phyloP scores from a whole-genome alignment of 139 green algal species.

The Parachlorella kessleri region DNA sequence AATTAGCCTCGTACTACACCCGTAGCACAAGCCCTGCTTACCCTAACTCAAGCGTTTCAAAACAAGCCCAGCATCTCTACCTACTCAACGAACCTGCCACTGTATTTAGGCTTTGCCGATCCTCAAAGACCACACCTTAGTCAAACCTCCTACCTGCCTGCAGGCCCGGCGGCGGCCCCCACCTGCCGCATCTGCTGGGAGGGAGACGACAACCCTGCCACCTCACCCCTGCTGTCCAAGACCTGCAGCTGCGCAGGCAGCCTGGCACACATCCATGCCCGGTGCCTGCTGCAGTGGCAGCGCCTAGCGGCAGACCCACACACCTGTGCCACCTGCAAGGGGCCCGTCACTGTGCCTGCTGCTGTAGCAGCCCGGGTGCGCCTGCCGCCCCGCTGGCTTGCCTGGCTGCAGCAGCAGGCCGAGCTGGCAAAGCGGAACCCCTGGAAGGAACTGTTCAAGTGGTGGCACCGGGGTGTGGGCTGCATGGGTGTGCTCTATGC shows the following conservation, averaged over 20 bases:
- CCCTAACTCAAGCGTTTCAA: not conserved
- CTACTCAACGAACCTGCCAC: not conserved
- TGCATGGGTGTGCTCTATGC: not conserved
- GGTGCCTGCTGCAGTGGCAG: not conserved
- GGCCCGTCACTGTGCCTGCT: not conserved
- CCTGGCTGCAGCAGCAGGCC: not conserved
- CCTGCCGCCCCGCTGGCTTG: not conserved
- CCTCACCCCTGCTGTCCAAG: not conserved
- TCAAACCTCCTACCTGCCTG: not conserved
- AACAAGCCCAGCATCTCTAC: not conserved
- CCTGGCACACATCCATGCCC: not conserved
- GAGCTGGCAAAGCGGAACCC: not conserved
- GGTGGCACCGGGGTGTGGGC: not conserved
- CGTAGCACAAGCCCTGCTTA: not conserved
- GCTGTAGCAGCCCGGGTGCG: not conserved
- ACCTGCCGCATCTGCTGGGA: conserved; percentile 7
- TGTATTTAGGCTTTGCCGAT: not conserved
- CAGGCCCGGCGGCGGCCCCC: not conserved
- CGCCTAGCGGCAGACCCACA: not conserved
- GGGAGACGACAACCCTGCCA: not conserved
- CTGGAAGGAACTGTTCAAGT: not conserved
- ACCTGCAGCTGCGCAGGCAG: not conserved
- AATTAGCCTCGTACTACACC: no score
- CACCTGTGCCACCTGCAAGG: not conserved
- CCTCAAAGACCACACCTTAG: not conserved